A percentile compares a stretch with the other conserved stretches of the same genome.
These are phyloP conservation scores for Suhomyces vadensis DNA, from an alignment of 805 yeast species.

Conservation along the genomic window DNA sequence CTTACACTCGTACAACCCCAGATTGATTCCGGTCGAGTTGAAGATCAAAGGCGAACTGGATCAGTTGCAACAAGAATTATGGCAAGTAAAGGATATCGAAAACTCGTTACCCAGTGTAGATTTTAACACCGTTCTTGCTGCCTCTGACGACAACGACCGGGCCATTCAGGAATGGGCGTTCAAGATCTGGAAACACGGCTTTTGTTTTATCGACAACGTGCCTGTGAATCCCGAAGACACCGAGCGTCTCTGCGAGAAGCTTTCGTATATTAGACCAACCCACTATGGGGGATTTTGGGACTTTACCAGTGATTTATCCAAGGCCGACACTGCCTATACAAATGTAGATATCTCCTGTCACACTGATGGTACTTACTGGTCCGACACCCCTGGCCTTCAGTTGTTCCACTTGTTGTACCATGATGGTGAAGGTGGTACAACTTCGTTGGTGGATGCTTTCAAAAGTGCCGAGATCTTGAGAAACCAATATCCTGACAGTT, in stretches of 20 bases:
- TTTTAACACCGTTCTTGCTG: conserved; percentile 45
- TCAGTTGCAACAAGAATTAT: conserved; percentile 34
- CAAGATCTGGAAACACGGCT: conserved; percentile 58
- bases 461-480: conserved; percentile 54
- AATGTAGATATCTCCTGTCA: conserved; percentile 63
- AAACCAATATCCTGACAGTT: conserved; percentile 50
- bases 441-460: conserved; percentile 68
- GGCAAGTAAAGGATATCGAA: conserved; percentile 47
- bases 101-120: conserved; percentile 49
- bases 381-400: conserved; percentile 71
- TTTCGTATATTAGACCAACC: conserved; percentile 63
- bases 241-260: conserved; percentile 53
- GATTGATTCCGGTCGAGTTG: conserved; percentile 32
- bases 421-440: conserved; percentile 67
- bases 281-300: conserved; percentile 85
- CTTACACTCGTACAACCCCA: conserved; percentile 55
- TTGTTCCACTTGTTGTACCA: conserved; percentile 64
- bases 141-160: conserved; percentile 26
- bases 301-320: conserved; percentile 66
- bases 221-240: conserved; percentile 64
- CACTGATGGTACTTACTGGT: conserved; percentile 77
- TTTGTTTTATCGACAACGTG: conserved; percentile 59
- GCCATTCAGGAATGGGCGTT: conserved; percentile 57
- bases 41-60: conserved; percentile 30
- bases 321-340: conserved; percentile 72